A percentile compares a stretch with the other conserved stretches of the same genome.
These are phyloP conservation scores for Sporothrix dimorphospora DNA, from an alignment of 2,329 filamentous ascomycete genomes.

Conservation along the genomic window DNA sequence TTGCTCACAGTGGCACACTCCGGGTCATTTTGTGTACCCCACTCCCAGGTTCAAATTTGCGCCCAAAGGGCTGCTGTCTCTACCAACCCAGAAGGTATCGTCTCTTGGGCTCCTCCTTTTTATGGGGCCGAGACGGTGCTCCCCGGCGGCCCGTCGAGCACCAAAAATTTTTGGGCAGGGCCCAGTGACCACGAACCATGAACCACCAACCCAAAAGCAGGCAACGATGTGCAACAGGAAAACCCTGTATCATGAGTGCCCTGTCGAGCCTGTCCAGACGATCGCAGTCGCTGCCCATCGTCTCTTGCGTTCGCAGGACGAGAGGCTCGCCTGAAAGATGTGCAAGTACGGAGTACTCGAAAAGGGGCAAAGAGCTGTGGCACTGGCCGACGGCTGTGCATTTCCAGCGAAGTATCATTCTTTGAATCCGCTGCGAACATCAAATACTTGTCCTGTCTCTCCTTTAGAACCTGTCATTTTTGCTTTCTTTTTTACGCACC, in stretches of 20 bases:
- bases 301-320: background rate
- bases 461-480: background rate
- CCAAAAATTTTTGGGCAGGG: background rate
- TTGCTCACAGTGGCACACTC: conserved; percentile 4
- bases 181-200: background rate
- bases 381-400: background rate
- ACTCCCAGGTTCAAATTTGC: background rate
- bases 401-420: background rate
- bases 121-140: conserved; percentile 18
- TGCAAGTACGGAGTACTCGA: background rate
- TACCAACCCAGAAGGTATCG: background rate
- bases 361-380: background rate
- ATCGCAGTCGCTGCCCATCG: background rate
- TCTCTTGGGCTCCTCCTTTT: background rate
- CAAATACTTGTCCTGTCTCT: background rate
- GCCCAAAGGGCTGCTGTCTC: background rate
- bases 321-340: background rate
- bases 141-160: conserved; percentile 22
- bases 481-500: background rate
- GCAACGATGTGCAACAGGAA: conserved; percentile 6
- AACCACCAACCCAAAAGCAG: background rate
- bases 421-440: background rate
- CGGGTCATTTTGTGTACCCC: background rate
- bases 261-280: background rate
- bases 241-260: background rate